Evolutionary conservation across 129 eudicot genomes (phyloP).

Genomic region (Oenanthe sinensis): DNA sequence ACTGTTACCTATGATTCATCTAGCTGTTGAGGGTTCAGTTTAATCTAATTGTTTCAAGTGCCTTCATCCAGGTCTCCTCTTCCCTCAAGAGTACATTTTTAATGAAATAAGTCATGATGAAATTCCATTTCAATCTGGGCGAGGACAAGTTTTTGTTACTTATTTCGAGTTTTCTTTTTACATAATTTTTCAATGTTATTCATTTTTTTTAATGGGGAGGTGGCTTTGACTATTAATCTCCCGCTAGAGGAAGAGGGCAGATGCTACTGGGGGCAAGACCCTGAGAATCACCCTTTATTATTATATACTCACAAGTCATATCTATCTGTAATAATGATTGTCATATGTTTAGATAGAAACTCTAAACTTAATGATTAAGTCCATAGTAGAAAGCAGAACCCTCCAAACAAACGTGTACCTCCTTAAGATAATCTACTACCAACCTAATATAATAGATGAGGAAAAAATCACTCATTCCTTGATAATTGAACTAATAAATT

Average conservation of each 20-base stretch:
- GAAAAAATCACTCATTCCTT: not conserved
- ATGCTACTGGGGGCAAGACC: not conserved
- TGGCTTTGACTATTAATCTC: not conserved
- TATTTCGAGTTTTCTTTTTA: not conserved
- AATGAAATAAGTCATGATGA: no score
- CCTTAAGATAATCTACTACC: not conserved
- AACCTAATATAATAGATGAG: not conserved
- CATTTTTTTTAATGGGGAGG: not conserved
- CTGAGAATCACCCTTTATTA: not conserved
- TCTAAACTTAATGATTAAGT: not conserved
- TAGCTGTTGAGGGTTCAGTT: no score
- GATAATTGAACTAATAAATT: not conserved
- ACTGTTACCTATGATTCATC: no score
- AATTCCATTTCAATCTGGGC: no score
- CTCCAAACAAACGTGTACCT: constrained; percentile 1
- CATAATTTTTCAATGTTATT: not conserved
- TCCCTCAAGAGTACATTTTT: no score
- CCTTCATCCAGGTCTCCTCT: no score
- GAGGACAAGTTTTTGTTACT: no score
- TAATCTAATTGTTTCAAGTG: no score
- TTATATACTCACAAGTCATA: no score
- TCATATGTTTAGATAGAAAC: not conserved
- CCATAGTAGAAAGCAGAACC: not conserved
- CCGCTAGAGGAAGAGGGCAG: not conserved
- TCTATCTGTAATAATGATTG: not conserved